These are phyloP conservation scores for Cymbopogon citratus DNA, from an alignment of 176 grass and related monocot species.

Conservation along the genomic window DNA sequence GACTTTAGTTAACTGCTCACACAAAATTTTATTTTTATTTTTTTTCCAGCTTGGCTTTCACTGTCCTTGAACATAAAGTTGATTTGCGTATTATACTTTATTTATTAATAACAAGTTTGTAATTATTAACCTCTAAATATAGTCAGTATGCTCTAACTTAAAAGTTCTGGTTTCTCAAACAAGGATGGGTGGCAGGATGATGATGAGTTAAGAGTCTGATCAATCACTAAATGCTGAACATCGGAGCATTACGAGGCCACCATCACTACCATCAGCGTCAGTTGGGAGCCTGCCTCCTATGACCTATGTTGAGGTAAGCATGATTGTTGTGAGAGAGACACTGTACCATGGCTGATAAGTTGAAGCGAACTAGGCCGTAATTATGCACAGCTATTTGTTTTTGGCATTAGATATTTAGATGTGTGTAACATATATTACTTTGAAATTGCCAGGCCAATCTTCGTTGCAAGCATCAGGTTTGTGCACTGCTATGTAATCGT, in stretches of 20 bases:
- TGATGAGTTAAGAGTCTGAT: conserved; percentile 63
- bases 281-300: conserved; percentile 58
- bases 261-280: conserved; percentile 62
- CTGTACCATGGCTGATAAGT: no score
- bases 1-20: no score
- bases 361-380: no score
- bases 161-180: conserved; percentile 45
- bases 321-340: background rate
- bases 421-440: conserved; percentile 26
- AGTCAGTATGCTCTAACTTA: background rate
- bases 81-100: background rate
- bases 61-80: background rate
- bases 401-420: background rate
- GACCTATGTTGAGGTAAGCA: conserved; percentile 65
- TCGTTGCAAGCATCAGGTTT: conserved; percentile 65
- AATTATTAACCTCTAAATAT: background rate
- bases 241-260: conserved; percentile 60
- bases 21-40: no score
- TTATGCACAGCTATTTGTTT: conserved; percentile 21
- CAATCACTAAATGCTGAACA: conserved; percentile 44
- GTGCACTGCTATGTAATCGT: background rate
- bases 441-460: conserved; percentile 50
- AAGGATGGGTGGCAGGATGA: conserved; percentile 74
- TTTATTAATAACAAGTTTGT: background rate
- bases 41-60: background rate